Evolutionary conservation across 148 eudicot species (phyloP).

Genomic region (Amaranthus cruentus): DNA sequence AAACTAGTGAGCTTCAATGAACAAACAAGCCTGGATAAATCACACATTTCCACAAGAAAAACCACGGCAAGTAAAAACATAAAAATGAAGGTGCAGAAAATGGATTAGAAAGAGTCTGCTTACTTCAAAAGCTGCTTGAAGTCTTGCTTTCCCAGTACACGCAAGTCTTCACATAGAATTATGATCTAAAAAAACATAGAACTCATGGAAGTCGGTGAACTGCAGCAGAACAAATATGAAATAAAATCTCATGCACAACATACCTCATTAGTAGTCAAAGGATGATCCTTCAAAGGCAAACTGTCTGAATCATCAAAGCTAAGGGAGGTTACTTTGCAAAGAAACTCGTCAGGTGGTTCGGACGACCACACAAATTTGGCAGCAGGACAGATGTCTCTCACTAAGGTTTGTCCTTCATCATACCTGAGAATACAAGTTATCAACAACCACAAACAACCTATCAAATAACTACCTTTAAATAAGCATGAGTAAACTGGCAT

Average conservation of each 20-base stretch:
- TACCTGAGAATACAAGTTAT: constrained; percentile 41
- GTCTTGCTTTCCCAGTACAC: constrained; percentile 86
- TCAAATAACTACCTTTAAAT: not conserved
- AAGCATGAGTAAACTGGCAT: not conserved
- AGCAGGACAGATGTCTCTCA: constrained; percentile 71
- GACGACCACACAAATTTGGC: constrained; percentile 70
- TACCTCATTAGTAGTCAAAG: constrained; percentile 81
- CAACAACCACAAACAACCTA: not conserved
- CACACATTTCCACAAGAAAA: not conserved
- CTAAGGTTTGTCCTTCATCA: constrained; percentile 56
- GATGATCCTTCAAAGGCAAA: constrained; percentile 60
- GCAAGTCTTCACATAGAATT: constrained; percentile 79
- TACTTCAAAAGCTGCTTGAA: constrained; percentile 91
- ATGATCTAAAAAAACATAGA: constrained; percentile 40
- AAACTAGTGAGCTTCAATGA: not conserved
- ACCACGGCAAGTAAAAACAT: not conserved
- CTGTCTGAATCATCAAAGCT: constrained; percentile 54
- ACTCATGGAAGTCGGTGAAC: constrained; percentile 11
- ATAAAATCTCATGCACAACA: constrained; percentile 3
- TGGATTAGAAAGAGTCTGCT: constrained; percentile 10
- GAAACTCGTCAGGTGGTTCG: constrained; percentile 61
- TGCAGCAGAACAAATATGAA: constrained; percentile 1
- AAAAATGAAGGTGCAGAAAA: not conserved
- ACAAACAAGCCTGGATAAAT: not conserved
- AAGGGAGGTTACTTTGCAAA: constrained; percentile 72